Conservation (phyloP, 805 yeast genomes). For the Saccharomycopsis schoenii region DNA sequence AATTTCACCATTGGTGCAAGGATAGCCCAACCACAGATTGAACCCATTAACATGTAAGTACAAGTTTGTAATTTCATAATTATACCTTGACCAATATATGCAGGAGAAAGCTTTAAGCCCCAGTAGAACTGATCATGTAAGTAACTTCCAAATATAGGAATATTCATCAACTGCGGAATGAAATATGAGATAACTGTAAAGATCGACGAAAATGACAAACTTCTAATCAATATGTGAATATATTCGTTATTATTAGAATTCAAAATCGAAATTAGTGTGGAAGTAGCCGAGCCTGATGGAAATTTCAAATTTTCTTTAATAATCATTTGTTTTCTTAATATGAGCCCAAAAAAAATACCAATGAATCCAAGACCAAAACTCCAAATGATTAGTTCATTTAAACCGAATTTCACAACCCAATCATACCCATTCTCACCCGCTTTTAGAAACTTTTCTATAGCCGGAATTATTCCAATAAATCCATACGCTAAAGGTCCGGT, state of each 20-base stretch:
- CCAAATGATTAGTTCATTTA: conserved; percentile 65
- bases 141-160: conserved; percentile 68
- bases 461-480: conserved; percentile 90
- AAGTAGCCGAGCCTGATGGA: conserved; percentile 95
- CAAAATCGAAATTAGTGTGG: conserved; percentile 79
- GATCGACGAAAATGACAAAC: conserved; percentile 42
- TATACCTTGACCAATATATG: conserved; percentile 94
- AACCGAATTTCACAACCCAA: conserved; percentile 27
- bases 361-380: conserved; percentile 80
- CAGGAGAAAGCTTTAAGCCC: conserved; percentile 94
- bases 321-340: conserved; percentile 76
- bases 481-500: conserved; percentile 97
- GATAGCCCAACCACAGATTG: conserved; percentile 84
- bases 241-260: conserved; percentile 44
- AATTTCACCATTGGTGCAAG: conserved; percentile 77
- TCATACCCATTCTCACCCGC: conserved; percentile 65
- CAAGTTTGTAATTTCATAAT: conserved; percentile 95
- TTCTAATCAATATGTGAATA: conserved; percentile 3
- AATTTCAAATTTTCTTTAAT: conserved; percentile 81
- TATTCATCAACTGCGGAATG: conserved; percentile 51
- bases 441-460: conserved; percentile 80
- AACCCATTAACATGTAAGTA: conserved; percentile 82
- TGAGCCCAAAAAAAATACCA: conserved; percentile 93
- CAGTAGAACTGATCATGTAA: conserved; percentile 62
- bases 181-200: conserved; percentile 70